Base-by-base conservation (phyloP, 345 rosid species). In the Mangifera indica region DNA sequence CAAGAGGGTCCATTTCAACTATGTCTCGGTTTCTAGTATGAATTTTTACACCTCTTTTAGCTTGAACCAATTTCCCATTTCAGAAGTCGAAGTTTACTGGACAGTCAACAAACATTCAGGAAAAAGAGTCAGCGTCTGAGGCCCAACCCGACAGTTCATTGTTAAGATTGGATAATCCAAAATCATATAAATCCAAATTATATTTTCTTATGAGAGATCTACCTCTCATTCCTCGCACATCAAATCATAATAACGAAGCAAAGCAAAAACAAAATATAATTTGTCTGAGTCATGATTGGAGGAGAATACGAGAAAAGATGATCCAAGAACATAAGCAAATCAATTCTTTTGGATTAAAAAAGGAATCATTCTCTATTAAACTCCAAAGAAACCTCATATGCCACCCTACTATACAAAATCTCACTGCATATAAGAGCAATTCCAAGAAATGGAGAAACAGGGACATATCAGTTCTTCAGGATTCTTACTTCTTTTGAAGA, bases 291-390 rank as follows among this genome's bases (percentile, higher is more conserved):
- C 42, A 37, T 37, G 42, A 37, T 37, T 37, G 46, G 46, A 34
- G 51, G 66, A 40, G 67, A 42, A n/a, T n/a, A 20, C 24, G 18
- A 46, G 34, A 24, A 65, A 45, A 7, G 37, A 65, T 46, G 5
- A 65, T 61, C 74, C 64, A 44, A 60, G 34, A 32, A 13, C 66
- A 26, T 3, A 60, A 49, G 49, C 59, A 71, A 32, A 66, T 20
- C 67, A n/a, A 49, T 40, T 3, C 32, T 15, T 57, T 8, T 7
- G 22, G 29, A 40, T 44, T 24, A 52, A 15, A 25, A 57, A 57
- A 42, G 45, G 32, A 61, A 48, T 71, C n/a, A 71, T 71, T 60
- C 60, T 53, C 37, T 60, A 60, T 48, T 60, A 34, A 60, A 48
- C 10, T 21, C 3, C 11, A 48, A 71, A 71, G 74, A 51, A 61